phyloP scores from a whole-genome alignment of 805 yeast genomes.

The Suhomyces prunicola region DNA sequence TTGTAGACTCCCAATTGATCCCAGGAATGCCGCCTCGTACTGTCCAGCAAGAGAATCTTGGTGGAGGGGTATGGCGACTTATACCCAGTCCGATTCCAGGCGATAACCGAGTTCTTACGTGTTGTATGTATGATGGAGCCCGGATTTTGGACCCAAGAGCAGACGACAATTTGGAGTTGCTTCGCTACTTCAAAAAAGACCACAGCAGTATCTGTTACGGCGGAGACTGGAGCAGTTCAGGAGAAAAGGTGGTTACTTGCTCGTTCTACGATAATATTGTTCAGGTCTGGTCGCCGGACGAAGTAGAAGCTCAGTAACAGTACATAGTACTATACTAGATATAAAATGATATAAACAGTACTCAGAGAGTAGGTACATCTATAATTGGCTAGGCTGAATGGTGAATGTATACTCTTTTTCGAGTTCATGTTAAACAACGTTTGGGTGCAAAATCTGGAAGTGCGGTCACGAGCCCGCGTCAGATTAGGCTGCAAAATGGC shows the following conservation, averaged over 20 bases:
- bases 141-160: constrained; percentile 45
- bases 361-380: too few relatives aligned
- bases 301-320: background rate
- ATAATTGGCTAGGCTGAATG: too few relatives aligned
- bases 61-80: constrained; percentile 96
- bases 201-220: constrained; percentile 96
- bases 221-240: constrained; percentile 73
- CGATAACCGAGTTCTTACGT: constrained; percentile 53
- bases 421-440: background rate
- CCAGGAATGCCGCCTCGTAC: constrained; percentile 53
- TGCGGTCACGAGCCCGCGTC: background rate
- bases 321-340: background rate
- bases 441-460: background rate
- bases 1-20: constrained; percentile 36
- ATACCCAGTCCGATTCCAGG: constrained; percentile 50
- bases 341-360: too few relatives aligned
- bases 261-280: constrained; percentile 86
- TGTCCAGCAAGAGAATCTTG: constrained; percentile 48
- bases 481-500: background rate
- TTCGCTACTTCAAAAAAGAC: constrained; percentile 53
- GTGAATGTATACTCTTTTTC: too few relatives aligned
- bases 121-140: constrained; percentile 97
- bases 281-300: constrained; percentile 61
- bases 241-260: constrained; percentile 64
- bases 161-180: constrained; percentile 25